phyloP scores from a whole-genome alignment of 1,139 yeast genomes.

The Hemisphaericaspora xylanilytica region DNA sequence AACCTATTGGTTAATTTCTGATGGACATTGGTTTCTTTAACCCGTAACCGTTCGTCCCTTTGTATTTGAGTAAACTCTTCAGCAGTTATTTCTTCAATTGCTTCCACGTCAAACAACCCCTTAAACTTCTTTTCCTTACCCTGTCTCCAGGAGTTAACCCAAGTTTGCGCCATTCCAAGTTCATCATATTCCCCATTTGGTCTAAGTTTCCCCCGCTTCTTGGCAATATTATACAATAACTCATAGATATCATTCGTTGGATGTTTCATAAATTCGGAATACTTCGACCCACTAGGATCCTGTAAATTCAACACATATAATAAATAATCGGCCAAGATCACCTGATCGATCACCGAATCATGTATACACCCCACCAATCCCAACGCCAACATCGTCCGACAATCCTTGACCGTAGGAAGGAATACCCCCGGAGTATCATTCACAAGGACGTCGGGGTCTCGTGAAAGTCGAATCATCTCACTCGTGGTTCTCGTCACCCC shows the following conservation, averaged over 20 bases:
- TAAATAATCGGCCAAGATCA: slow-evolving; percentile 82
- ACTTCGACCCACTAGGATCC: slow-evolving; percentile 45
- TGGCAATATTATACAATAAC: slow-evolving; percentile 56
- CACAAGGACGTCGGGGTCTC: slow-evolving; percentile 65
- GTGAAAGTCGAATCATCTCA: slow-evolving; percentile 64
- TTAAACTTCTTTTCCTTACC: slow-evolving; percentile 42
- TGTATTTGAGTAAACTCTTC: slow-evolving; percentile 24
- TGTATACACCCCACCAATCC: slow-evolving; percentile 79
- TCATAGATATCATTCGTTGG: slow-evolving; percentile 78
- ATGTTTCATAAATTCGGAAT: slow-evolving; percentile 45
- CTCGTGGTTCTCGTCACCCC: slow-evolving; percentile 86
- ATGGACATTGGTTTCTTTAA: slow-evolving; percentile 28
- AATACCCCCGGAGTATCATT: slow-evolving; percentile 95
- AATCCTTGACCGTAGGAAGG: slow-evolving; percentile 66
- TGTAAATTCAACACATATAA: slow-evolving; percentile 71
- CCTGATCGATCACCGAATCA: slow-evolving; percentile 70
- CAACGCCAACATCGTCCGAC: slow-evolving; percentile 72
- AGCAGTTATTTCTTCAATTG: slow-evolving; percentile 31
- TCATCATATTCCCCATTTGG: slow-evolving; percentile 46
- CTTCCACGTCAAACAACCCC: slow-evolving; percentile 39
- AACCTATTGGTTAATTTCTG: slow-evolving; percentile 32
- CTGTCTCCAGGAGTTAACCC: slow-evolving; percentile 67
- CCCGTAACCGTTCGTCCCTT: slow-evolving; percentile 32
- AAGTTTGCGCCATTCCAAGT: slow-evolving; percentile 61
- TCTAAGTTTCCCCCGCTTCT: slow-evolving; percentile 33